phyloP scores from a whole-genome alignment of 805 yeast species.

The Sugiyamaella marilandica region DNA sequence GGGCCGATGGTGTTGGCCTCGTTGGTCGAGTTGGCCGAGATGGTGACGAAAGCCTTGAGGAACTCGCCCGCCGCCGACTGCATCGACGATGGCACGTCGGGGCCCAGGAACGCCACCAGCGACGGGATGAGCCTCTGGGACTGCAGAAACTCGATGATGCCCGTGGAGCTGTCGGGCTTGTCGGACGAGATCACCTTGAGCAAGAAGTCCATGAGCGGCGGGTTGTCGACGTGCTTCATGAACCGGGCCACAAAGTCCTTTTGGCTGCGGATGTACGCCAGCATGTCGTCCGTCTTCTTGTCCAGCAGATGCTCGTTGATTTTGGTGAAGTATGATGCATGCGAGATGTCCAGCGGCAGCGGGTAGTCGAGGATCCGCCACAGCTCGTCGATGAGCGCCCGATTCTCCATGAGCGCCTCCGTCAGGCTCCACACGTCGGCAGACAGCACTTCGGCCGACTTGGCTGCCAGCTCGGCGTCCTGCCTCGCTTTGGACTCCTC shows the following conservation, averaged over 20 bases:
- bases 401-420: slow-evolving; percentile 78
- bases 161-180: slow-evolving; percentile 83
- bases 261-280: slow-evolving; percentile 62
- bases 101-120: slow-evolving; percentile 64
- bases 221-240: slow-evolving; percentile 81
- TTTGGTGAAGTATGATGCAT: slow-evolving; percentile 86
- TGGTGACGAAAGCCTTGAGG: slow-evolving; percentile 86
- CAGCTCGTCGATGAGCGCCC: slow-evolving; percentile 56
- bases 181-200: slow-evolving; percentile 89
- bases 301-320: slow-evolving; percentile 86
- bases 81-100: slow-evolving; percentile 59
- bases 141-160: slow-evolving; percentile 71
- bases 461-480: slow-evolving; percentile 43
- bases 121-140: slow-evolving; percentile 69
- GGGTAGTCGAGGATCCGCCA: slow-evolving; percentile 77
- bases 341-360: slow-evolving; percentile 62
- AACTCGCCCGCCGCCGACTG: slow-evolving; percentile 96
- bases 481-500: slow-evolving; percentile 16
- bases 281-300: slow-evolving; percentile 78
- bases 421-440: slow-evolving; percentile 94
- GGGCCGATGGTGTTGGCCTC: slow-evolving; percentile 94
- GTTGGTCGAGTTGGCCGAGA: slow-evolving; percentile 86
- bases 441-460: slow-evolving; percentile 83
- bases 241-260: slow-evolving; percentile 71
- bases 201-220: slow-evolving; percentile 89